Base-by-base conservation (phyloP, 83 land plant genomes). In the Thuja plicata region DNA sequence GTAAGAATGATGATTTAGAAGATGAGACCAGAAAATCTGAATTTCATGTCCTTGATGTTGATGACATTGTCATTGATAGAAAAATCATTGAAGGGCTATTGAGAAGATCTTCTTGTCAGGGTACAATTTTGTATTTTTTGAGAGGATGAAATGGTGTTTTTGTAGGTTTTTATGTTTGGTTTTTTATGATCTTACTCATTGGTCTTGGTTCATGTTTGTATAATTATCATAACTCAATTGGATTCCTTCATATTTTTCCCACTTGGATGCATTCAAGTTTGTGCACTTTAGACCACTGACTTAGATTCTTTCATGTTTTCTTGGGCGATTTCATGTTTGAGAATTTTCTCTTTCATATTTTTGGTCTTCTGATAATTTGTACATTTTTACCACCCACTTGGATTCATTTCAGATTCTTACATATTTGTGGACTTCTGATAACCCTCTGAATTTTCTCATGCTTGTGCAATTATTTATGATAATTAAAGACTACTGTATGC, bases 401-500 rank as follows among this genome's bases (percentile, higher is more conserved):
- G 32, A 71, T 24, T 43, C 45, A n/a, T 5, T 43, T 43, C 45
- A 1, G 3, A 48, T 48, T 9, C 50, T 48, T 46, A 2, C 8
- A 48, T 48, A 11, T 48, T 48, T 48, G 9, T 48, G 3, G 0
- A 48, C 3, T 48, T 48, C 50, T 48, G 52, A 48, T 48, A 10
- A 48, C 52, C 52, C 52, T 43, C 5, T 43, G 45, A 43, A 43
- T 43, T 43, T n/a, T n/a, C n/a, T 50, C 54, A 50, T 50, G 2
- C 13, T 50, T 50, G 54, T 74, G 9, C 12, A 11, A 1, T n/a
- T n/a, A 0, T 30, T 0, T 54, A 87, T 93, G 78, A 93, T 93
- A 40, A 90, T 93, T 76, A 93, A 92, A 3, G 94, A 93, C 71
- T 93, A 93, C 32, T 89, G 89, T 66, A 93, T 93, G 94, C 92